A percentile compares a stretch with the other conserved stretches of the same genome.
Conservation (phyloP, 148 eudicot species). For the Fagopyrum esculentum region DNA sequence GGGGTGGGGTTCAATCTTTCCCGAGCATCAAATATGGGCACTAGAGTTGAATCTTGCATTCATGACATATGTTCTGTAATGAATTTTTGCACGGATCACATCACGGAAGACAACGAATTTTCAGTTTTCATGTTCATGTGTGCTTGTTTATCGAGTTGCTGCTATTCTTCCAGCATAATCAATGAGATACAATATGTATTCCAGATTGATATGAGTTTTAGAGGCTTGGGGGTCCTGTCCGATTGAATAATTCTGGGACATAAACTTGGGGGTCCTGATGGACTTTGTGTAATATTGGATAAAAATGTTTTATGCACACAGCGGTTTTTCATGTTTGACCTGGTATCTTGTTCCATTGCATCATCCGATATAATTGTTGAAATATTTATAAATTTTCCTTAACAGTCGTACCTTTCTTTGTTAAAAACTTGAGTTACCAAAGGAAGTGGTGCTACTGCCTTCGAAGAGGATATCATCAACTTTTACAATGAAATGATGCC, state of each 20-base stretch:
- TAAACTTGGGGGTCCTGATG: neutral
- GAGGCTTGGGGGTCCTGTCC: neutral
- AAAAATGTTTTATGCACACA: neutral
- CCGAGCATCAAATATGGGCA: neutral
- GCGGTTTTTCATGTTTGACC: neutral
- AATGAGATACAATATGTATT: neutral
- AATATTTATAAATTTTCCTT: neutral
- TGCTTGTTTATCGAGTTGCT: neutral
- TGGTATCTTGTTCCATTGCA: neutral
- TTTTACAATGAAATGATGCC: neutral
- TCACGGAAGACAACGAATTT: neutral
- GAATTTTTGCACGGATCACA: neutral
- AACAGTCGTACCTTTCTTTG: neutral
- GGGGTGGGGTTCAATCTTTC: neutral
- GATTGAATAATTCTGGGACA: neutral
- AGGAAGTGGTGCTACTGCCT: neutral
- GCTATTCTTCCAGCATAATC: neutral
- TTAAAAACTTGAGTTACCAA: neutral
- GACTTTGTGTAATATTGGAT: slow-evolving; percentile 1
- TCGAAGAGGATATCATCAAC: neutral
- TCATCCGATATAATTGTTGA: neutral
- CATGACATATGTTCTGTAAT: neutral
- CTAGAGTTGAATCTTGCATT: neutral
- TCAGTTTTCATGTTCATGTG: neutral
- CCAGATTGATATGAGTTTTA: neutral